A percentile compares a stretch with the other conserved stretches of the same genome.
phyloP scores from a whole-genome alignment of 2,329 filamentous ascomycete species.

The Fusarium papillatum region DNA sequence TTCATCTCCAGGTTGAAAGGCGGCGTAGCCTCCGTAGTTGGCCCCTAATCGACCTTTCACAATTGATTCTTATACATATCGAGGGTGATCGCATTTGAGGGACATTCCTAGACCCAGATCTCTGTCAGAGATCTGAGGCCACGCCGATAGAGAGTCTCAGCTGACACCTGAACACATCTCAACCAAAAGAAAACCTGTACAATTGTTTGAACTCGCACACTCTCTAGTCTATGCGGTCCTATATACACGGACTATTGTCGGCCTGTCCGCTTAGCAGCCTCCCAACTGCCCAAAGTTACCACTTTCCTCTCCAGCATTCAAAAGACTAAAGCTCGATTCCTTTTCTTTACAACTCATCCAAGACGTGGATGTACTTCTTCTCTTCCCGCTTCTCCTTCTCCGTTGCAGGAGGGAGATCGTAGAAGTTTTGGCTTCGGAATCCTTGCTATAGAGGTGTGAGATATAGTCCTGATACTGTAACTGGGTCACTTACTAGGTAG shows the following conservation, averaged over 20 bases:
- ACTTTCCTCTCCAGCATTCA: constrained; percentile 32
- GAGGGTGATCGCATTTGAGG: too few species aligned
- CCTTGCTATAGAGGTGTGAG: constrained; percentile 73
- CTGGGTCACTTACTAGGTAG: constrained; percentile 79
- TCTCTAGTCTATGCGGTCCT: constrained; percentile 48
- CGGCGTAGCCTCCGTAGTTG: too few species aligned
- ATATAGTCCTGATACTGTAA: background rate
- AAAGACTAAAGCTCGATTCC: constrained; percentile 21
- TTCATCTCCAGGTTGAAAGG: too few species aligned
- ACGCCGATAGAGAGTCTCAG: background rate
- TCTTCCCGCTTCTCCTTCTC: constrained; percentile 96
- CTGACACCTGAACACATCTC: background rate
- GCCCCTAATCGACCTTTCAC: too few species aligned
- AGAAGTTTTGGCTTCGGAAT: constrained; percentile 89
- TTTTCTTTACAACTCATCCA: constrained; percentile 81
- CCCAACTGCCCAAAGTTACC: background rate
- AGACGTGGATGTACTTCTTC: constrained; percentile 96
- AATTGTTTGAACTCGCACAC: constrained; percentile 46
- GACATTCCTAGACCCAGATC: too few species aligned
- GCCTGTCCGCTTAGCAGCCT: constrained; percentile 33
- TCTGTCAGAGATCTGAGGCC: too few species aligned
- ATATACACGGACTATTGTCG: constrained; percentile 46
- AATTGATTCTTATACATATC: too few species aligned
- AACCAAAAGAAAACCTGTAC: constrained; percentile 46
- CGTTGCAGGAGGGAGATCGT: constrained; percentile 93